Evolutionary conservation across 768 basidiomycete genomes (phyloP), one percentile per base, ranked within the genome.

Genomic region (Russula abietina): DNA sequence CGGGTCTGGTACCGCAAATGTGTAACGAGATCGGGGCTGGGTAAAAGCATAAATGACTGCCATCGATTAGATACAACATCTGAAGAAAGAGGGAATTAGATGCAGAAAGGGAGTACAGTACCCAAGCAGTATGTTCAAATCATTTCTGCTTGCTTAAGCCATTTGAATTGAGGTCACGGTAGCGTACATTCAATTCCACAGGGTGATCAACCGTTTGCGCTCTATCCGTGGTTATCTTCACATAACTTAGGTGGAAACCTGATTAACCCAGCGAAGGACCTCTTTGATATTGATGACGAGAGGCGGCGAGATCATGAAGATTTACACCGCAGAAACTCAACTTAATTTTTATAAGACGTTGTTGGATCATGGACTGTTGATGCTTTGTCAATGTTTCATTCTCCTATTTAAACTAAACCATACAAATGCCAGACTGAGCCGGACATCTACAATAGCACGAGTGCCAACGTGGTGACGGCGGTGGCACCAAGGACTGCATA

Each of bases 401-500:
- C 58, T 28, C 45, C 49, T 16, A 24, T 30, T 56, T 22, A 45
- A 38, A 36, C 16, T n/a, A 26, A 30, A 33, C n/a, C n/a, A n/a
- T 38, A 50, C 54, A 26, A 2, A 51, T 19, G 38, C 28, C 33
- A 50, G 28, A 33, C 51, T n/a, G 24, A 63, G 38, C 26, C 22
- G 4, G 32, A 11, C 3, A 0, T 69, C 72, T 74, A 82, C 73
- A 78, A 71, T 63, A 85, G 74, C n/a, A 83, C 79, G 64, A 94
- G 81, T 39, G 79, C 88, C 55, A 85, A 79, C 26, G 91, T 93
- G 46, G 88, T 81, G 46, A 91, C 71, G 53, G 84, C 89, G 17
- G 90, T 87, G 19, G 86, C 86, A 39, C 83, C 93, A 9, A 97
- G 71, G 36, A 96, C 93, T 48, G 83, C 82, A 74, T 97, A 98